phyloP scores from a whole-genome alignment of 2,329 filamentous ascomycete species.

The Hypomyces rosellus region DNA sequence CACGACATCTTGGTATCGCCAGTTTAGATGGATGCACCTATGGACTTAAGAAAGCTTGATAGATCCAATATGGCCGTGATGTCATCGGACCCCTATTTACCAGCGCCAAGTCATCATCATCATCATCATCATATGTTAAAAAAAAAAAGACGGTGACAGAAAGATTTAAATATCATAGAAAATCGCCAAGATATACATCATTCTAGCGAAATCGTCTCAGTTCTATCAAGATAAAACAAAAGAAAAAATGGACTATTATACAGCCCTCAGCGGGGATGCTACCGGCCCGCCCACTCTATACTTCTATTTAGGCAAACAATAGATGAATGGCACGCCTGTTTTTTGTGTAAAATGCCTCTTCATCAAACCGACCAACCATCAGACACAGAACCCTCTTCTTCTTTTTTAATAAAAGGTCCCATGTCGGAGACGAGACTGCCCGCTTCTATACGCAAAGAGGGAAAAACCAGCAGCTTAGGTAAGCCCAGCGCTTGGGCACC shows the following conservation, averaged over 20 bases:
- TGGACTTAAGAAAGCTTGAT: too few species aligned
- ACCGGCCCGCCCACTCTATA: constrained; percentile 11
- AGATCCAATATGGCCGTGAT: too few species aligned
- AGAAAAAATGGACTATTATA: constrained; percentile 12
- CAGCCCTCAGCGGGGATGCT: constrained; percentile 11
- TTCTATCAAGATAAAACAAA: background rate
- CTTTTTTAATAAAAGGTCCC: constrained; percentile 3
- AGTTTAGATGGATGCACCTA: too few species aligned
- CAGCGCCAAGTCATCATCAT: too few species aligned
- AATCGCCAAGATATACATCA: too few species aligned
- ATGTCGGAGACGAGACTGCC: background rate
- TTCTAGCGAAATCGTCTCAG: too few species aligned
- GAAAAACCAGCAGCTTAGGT: constrained; percentile 6
- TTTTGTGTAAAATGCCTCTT: background rate
- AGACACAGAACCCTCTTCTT: constrained; percentile 8
- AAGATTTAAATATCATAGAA: too few species aligned
- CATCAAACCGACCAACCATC: constrained; percentile 6
- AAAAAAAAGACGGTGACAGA: too few species aligned
- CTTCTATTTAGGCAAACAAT: constrained; percentile 12
- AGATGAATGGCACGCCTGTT: constrained; percentile 11
- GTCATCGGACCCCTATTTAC: too few species aligned
- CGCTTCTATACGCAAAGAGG: constrained; percentile 8
- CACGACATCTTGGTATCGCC: too few species aligned
- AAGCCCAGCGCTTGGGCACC: constrained; percentile 11
- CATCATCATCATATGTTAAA: too few species aligned